Conservation (phyloP, 352 stramenopile genomes). For the Pythium angustatum region DNA sequence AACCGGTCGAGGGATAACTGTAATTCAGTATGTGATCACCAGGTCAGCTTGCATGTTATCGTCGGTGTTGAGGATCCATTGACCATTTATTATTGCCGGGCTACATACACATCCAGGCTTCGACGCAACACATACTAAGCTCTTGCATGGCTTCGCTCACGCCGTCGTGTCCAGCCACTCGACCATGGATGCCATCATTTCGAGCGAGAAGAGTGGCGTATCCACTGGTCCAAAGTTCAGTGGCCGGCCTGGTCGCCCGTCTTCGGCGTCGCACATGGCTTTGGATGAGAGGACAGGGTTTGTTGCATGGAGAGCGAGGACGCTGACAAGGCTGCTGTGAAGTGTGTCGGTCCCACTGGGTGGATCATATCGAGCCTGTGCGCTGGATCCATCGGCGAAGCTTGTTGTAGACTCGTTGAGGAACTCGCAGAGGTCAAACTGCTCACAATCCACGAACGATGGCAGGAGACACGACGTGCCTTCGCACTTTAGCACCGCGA, state of each 20-base stretch:
- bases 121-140: background rate
- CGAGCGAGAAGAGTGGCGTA: slow-evolving; percentile 18
- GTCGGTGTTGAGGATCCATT: too few species aligned
- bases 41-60: too few species aligned
- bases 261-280: slow-evolving; percentile 5
- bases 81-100: too few species aligned
- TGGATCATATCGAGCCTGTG: too few species aligned
- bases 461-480: background rate
- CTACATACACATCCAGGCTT: too few species aligned
- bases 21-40: too few species aligned
- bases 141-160: background rate
- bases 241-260: slow-evolving; percentile 7
- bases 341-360: background rate
- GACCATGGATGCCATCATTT: slow-evolving; percentile 29
- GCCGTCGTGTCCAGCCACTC: slow-evolving; percentile 29
- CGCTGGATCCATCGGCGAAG: too few species aligned
- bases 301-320: slow-evolving; percentile 23
- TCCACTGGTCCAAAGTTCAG: background rate
- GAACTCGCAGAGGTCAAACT: slow-evolving; percentile 14
- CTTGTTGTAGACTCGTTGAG: slow-evolving; percentile 8
- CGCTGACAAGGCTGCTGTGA: slow-evolving; percentile 13
- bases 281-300: slow-evolving; percentile 15
- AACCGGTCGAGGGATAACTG: too few species aligned
- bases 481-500: background rate
- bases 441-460: slow-evolving; percentile 6